Evolutionary conservation across 2,329 filamentous ascomycete genomes (phyloP), one percentile per base, ranked within the genome.

Genomic region (Fusarium tricinctum): DNA sequence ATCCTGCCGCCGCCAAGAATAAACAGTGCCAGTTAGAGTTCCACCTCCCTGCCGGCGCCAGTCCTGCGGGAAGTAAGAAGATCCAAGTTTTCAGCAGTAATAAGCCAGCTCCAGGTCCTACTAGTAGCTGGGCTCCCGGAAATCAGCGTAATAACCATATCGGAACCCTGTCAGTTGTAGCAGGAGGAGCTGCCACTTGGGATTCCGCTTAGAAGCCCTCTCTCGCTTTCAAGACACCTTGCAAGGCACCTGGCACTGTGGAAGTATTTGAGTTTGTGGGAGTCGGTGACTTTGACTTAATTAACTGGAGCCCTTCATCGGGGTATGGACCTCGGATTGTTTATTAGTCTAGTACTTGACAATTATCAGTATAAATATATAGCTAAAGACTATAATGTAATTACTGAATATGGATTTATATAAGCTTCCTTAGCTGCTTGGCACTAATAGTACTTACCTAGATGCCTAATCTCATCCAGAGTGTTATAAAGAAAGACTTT

Each of bases 201-300:
- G 54, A 57, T 19, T 33, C 38, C 20, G 35, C 54, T 44, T 28
- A 57, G 22, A 33, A 20, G 1, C 30, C 54, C 5, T 57, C 52
- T 15, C 52, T 57, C 20, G 51, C 54, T 14, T 35, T 54, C 6
- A 57, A 57, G 38, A 54, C 38, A 6, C 47, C 40, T 6, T 57
- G 48, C 6, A 57, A 57, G 54, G 32, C 40, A n/a, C 54, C 54
- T 44, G 38, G 54, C 23, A 57, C 47, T 10, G 35, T 57, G 3
- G 54, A 57, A 30, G 54, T 22, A 3, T 49, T 57, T 54, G 35
- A 57, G 47, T 33, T 57, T 43, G 35, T 57, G 9, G 54, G 54
- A 35, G 54, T 57, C 22, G 26, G 40, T 23, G 48, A 52, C 17
- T 39, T 43, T 38, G 20, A 57, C 51, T 49, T 13, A 4, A 30